phyloP scores from a whole-genome alignment of 192 early-diverging fungal species.

The Podila epicladia region DNA sequence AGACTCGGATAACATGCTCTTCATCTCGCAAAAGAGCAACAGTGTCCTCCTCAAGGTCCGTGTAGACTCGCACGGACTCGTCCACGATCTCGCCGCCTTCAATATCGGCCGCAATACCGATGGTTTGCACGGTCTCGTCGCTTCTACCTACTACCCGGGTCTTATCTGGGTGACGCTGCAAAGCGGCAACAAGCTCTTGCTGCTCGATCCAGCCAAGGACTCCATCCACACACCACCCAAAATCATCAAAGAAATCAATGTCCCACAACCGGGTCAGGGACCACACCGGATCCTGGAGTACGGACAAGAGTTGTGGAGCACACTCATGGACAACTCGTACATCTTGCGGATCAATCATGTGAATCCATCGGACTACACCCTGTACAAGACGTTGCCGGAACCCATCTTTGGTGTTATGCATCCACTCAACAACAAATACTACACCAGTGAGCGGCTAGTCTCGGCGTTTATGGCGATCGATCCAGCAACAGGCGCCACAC shows the following conservation, averaged over 20 bases:
- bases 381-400: background rate
- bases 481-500: constrained; percentile 4
- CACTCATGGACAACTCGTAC: constrained; percentile 15
- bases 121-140: constrained; percentile 16
- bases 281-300: constrained; percentile 30
- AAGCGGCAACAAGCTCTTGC: constrained; percentile 13
- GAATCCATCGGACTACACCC: constrained; percentile 2
- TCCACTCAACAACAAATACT: constrained; percentile 21
- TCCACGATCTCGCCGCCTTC: constrained; percentile 1
- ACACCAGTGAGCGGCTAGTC: constrained; percentile 11
- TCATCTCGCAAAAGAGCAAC: constrained; percentile 38
- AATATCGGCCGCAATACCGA: constrained; percentile 3
- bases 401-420: constrained; percentile 23
- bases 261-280: constrained; percentile 15
- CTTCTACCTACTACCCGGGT: constrained; percentile 9
- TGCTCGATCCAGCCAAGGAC: constrained; percentile 7
- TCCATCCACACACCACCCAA: background rate
- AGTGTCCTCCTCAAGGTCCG: constrained; percentile 25
- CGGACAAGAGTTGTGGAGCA: constrained; percentile 18
- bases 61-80: constrained; percentile 4
- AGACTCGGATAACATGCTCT: constrained; percentile 2
- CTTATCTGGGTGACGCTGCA: constrained; percentile 23
- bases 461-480: constrained; percentile 25
- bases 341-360: constrained; percentile 22
- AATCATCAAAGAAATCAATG: constrained; percentile 6